These are phyloP conservation scores for Alloteropsis angusta DNA, from an alignment of 202 grass and related monocot species.

Conservation along the genomic window DNA sequence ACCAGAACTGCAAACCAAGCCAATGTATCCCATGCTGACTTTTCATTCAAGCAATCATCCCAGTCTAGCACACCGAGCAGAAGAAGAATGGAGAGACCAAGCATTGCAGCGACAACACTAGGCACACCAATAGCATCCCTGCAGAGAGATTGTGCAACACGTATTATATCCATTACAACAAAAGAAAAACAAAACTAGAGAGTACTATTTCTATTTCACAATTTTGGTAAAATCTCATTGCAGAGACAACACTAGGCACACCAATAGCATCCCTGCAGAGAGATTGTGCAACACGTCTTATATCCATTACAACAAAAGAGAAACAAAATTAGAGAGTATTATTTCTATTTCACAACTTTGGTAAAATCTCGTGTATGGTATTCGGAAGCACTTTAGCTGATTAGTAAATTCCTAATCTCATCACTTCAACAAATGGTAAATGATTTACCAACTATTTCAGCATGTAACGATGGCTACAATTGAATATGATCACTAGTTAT, in stretches of 20 bases:
- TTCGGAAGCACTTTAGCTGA: neutral
- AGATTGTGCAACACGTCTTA: constrained; percentile 1
- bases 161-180: neutral
- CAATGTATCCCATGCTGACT: constrained; percentile 90
- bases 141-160: constrained; percentile 2
- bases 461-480: neutral
- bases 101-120: constrained; percentile 90
- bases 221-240: constrained; percentile 5
- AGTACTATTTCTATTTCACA: neutral
- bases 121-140: constrained; percentile 77
- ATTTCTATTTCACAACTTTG: neutral
- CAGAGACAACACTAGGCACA: constrained; percentile 77
- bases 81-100: constrained; percentile 83
- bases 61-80: constrained; percentile 78
- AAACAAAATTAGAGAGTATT: neutral
- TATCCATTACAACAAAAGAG: neutral
- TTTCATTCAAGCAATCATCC: constrained; percentile 92
- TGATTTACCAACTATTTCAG: neutral
- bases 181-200: neutral
- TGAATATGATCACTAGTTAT: neutral
- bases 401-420: neutral
- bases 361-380: neutral
- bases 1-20: constrained; percentile 92
- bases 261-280: constrained; percentile 68
- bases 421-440: neutral